A percentile compares a stretch with the other conserved stretches of the same genome.
Conservation (phyloP, 306 rosid genomes). For the Cucumis sativus region Cucumber_9930_V3 NC_026656.2:19370501-19371000, state of each 20-base stretch:
- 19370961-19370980: not conserved
- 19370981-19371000: not conserved
- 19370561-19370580: too few relatives aligned
- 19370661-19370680: too few relatives aligned
- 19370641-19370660: too few relatives aligned
- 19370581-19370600: too few relatives aligned
- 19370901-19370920: conserved; percentile 80
- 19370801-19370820: conserved; percentile 19
- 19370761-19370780: accelerated
- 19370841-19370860: conserved; percentile 55
- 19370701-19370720: too few relatives aligned
- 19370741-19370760: not conserved
- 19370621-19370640: too few relatives aligned
- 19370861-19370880: conserved; percentile 19
- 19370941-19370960: not conserved
- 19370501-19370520: too few relatives aligned
- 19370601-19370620: too few relatives aligned
- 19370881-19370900: conserved; percentile 71
- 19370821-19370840: conserved; percentile 83
- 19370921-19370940: accelerated
- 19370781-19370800: conserved; percentile 60
- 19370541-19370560: too few relatives aligned
- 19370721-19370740: too few relatives aligned
- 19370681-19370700: too few relatives aligned
- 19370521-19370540: too few relatives aligned